Evolutionary conservation across 257 asterid species (phyloP).

Genomic region (Parsonsia alboflavescens): DNA sequence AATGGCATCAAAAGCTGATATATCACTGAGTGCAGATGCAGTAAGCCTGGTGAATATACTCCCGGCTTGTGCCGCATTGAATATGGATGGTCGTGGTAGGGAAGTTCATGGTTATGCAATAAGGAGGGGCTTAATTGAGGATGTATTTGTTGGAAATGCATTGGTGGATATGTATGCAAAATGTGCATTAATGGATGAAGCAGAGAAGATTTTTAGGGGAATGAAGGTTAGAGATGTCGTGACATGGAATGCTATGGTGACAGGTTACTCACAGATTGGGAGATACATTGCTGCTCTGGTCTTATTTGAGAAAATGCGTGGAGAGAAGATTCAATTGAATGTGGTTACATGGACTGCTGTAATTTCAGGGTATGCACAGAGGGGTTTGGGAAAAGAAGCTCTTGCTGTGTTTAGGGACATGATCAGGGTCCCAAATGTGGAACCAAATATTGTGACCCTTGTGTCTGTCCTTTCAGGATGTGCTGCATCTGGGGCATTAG

Average conservation of each 20-base stretch:
- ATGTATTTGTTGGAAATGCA: constrained; percentile 74
- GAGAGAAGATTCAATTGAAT: constrained; percentile 46
- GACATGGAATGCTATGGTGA: constrained; percentile 81
- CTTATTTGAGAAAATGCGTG: constrained; percentile 64
- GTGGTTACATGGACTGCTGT: constrained; percentile 95
- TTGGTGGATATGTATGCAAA: constrained; percentile 83
- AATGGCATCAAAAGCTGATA: constrained; percentile 40
- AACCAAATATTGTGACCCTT: constrained; percentile 72
- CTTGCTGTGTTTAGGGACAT: constrained; percentile 67
- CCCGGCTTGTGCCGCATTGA: constrained; percentile 63
- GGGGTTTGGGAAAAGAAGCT: constrained; percentile 75
- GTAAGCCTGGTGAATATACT: constrained; percentile 75
- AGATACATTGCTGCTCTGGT: constrained; percentile 54
- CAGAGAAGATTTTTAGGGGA: constrained; percentile 52
- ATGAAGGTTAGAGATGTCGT: constrained; percentile 85
- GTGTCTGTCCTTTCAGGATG: constrained; percentile 79
- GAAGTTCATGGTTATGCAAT: constrained; percentile 65
- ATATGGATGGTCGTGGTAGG: constrained; percentile 44
- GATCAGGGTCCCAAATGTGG: constrained; percentile 55
- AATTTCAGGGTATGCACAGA: constrained; percentile 83
- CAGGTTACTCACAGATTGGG: constrained; percentile 81
- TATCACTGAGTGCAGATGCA: constrained; percentile 49
- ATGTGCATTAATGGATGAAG: constrained; percentile 62
- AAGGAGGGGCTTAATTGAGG: constrained; percentile 50
- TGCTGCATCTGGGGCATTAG: constrained; percentile 63